A percentile compares a stretch with the other conserved stretches of the same genome.
Evolutionary conservation across 2,329 filamentous ascomycete species (phyloP).

Genomic region (Ascochyta lentis): DNA sequence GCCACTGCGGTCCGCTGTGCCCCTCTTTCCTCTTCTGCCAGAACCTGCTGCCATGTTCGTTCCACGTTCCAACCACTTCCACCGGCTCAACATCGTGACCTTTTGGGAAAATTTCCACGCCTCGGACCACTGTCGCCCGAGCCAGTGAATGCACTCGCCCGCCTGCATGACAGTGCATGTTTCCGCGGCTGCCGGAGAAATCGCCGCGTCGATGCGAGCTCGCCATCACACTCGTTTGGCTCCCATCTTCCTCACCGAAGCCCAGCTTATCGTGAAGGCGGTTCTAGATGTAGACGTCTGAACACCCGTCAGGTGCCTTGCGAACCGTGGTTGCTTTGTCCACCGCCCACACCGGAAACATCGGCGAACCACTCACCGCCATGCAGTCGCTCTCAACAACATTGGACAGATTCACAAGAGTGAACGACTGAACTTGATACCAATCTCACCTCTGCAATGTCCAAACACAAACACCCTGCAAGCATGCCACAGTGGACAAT

Average conservation of each 20-base stretch:
- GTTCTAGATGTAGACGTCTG: constrained; percentile 7
- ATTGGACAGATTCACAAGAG: neutral
- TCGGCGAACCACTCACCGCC: constrained; percentile 13
- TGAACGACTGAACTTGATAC: no score
- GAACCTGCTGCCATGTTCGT: constrained; percentile 12
- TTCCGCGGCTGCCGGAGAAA: constrained; percentile 17
- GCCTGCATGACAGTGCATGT: neutral
- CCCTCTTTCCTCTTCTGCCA: constrained; percentile 16
- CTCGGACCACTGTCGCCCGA: constrained; percentile 30
- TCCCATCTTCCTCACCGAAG: constrained; percentile 5
- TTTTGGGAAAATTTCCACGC: constrained; percentile 18
- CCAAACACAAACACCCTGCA: no score
- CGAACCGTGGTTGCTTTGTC: constrained; percentile 15
- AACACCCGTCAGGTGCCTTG: constrained; percentile 4
- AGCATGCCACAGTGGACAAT: no score
- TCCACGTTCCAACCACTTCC: constrained; percentile 14
- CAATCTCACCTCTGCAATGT: no score
- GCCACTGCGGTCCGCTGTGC: constrained; percentile 15
- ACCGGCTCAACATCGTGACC: constrained; percentile 21
- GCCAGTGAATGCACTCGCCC: constrained; percentile 21
- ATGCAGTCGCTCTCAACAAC: constrained; percentile 2
- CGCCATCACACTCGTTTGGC: constrained; percentile 3
- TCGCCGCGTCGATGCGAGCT: constrained; percentile 14
- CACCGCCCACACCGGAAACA: constrained; percentile 4
- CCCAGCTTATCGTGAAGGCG: constrained; percentile 6